Evolutionary conservation across 805 yeast species (phyloP).

Genomic region (Komagataella phaffii): DNA sequence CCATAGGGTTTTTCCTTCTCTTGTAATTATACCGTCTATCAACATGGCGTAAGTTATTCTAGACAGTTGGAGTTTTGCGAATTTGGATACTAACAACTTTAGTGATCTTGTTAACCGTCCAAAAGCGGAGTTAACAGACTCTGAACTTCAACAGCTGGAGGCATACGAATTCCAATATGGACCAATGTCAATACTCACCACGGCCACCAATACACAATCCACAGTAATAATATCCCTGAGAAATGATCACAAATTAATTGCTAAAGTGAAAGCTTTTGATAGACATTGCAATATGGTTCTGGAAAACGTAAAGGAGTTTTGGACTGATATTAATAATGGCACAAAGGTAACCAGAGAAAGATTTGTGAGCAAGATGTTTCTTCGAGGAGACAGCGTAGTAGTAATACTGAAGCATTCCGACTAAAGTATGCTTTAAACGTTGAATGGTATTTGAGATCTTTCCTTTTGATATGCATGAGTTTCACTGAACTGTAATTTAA

Average conservation of each 20-base stretch:
- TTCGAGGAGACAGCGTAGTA: constrained; percentile 93
- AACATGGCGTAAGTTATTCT: constrained; percentile 7
- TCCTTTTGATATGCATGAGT: not conserved
- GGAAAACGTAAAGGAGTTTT: constrained; percentile 79
- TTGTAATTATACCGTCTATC: not conserved
- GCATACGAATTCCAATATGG: constrained; percentile 86
- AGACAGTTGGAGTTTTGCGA: not conserved
- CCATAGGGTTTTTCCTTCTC: not conserved
- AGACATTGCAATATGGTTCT: constrained; percentile 90
- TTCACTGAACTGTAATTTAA: not conserved
- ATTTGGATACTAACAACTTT: constrained; percentile 1
- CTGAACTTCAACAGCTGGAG: constrained; percentile 70
- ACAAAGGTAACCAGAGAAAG: constrained; percentile 44
- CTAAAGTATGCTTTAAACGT: not conserved
- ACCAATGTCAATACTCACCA: constrained; percentile 80
- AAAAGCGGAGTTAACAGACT: constrained; percentile 65
- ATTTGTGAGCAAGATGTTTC: constrained; percentile 77
- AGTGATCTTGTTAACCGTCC: constrained; percentile 65
- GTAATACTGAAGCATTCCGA: constrained; percentile 34
- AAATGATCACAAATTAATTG: constrained; percentile 85
- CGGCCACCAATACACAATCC: constrained; percentile 60
- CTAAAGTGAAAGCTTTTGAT: constrained; percentile 87
- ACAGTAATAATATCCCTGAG: constrained; percentile 82
- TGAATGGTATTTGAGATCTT: not conserved
- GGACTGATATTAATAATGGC: constrained; percentile 43